Evolutionary conservation across 2,329 filamentous ascomycete genomes (phyloP).

Genomic region (Xylariomycetidae sp.): DNA sequence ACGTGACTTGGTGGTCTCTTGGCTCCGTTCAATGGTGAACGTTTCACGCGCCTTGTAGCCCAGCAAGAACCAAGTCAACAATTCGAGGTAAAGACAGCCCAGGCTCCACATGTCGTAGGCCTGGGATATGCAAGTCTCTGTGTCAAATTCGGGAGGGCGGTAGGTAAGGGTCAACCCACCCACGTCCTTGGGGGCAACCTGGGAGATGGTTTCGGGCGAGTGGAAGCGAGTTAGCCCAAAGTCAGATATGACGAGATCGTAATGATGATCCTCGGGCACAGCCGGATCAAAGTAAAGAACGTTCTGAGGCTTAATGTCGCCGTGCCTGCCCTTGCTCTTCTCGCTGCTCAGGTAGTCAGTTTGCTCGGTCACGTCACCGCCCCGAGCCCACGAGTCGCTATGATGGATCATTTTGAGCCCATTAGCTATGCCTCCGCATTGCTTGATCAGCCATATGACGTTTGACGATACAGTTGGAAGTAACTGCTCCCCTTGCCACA

Average conservation of each 20-base stretch:
- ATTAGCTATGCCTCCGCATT: constrained; percentile 9
- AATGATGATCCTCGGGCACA: not conserved
- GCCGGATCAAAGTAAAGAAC: constrained; percentile 6
- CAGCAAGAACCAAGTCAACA: constrained; percentile 9
- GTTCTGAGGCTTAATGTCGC: constrained; percentile 8
- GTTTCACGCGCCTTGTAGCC: not conserved
- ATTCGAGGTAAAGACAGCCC: constrained; percentile 10
- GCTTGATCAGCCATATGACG: constrained; percentile 8
- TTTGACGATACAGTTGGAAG: not conserved
- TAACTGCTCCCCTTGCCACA: constrained; percentile 7
- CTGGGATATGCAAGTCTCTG: constrained; percentile 3
- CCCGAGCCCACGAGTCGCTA: constrained; percentile 5
- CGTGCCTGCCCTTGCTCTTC: constrained; percentile 8
- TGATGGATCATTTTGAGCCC: constrained; percentile 10
- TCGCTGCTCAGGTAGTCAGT: no score
- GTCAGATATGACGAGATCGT: constrained; percentile 9
- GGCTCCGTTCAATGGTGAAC: not conserved
- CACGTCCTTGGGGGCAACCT: constrained; percentile 1
- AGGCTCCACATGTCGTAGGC: constrained; percentile 12
- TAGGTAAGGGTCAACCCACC: constrained; percentile 6
- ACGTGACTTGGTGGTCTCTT: not conserved
- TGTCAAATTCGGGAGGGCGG: constrained; percentile 7
- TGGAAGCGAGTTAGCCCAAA: constrained; percentile 11
- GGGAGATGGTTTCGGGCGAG: constrained; percentile 4
- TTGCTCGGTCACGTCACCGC: no score